A percentile compares a stretch with the other conserved stretches of the same genome.
These are phyloP conservation scores for Penicillium sp. DNA, from an alignment of 2,329 filamentous ascomycete species.

Conservation along the genomic window DNA sequence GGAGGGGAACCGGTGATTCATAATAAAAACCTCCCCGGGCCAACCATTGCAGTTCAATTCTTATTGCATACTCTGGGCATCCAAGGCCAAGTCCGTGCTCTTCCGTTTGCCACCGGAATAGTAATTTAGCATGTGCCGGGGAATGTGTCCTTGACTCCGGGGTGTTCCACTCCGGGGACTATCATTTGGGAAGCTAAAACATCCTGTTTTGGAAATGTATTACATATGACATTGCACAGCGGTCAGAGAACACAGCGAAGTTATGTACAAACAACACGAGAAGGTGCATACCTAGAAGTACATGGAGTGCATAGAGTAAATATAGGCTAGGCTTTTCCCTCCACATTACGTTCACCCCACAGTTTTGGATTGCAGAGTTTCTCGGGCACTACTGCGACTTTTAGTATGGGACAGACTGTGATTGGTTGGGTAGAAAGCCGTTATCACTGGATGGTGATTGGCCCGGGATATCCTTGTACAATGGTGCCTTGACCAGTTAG, in stretches of 20 bases:
- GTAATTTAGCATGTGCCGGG: slow-evolving; percentile 18
- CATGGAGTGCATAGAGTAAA: not conserved
- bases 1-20: slow-evolving; percentile 7
- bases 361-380: slow-evolving; percentile 20
- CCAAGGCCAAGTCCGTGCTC: not conserved
- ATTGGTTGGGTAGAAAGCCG: slow-evolving; percentile 23
- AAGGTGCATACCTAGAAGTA: too few species aligned
- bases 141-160: slow-evolving; percentile 14
- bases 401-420: slow-evolving; percentile 11
- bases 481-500: not conserved
- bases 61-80: not conserved
- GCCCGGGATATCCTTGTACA: slow-evolving; percentile 1
- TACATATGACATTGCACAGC: not conserved
- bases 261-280: too few species aligned
- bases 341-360: slow-evolving; percentile 7
- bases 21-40: slow-evolving; percentile 5
- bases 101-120: slow-evolving; percentile 13
- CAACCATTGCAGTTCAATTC: slow-evolving; percentile 1
- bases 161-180: slow-evolving; percentile 9
- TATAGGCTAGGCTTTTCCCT: slow-evolving; percentile 3
- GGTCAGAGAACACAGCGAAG: not conserved
- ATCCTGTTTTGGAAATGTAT: not conserved
- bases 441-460: slow-evolving; percentile 31
- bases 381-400: slow-evolving; percentile 22
- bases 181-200: not conserved